Base-by-base conservation (phyloP, 2,329 filamentous ascomycete species). In the Nannizziopsis barbatae region DNA sequence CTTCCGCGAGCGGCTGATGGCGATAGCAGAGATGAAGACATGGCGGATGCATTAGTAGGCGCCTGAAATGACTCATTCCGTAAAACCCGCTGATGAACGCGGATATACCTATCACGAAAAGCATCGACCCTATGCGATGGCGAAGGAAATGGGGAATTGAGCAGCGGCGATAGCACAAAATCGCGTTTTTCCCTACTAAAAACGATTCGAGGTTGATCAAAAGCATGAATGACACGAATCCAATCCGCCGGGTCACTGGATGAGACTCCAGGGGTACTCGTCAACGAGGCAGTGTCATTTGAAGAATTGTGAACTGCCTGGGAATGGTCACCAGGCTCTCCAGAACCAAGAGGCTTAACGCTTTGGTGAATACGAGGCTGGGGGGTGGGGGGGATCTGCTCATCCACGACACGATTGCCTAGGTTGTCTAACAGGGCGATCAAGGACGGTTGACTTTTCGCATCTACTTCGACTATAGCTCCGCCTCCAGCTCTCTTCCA, bases 401-500 rank as follows among this genome's bases (percentile, higher is more conserved):
- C 90, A n/a, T 86, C 86, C 54, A 74, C 83, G 86, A 95, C 95
- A 59, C 84, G 87, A 0, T 85, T 83, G 64, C 95, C 89, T 11
- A 98, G 62, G 0, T 79, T 81, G 65, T 86, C 87, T 38, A 98
- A 69, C 31, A 98, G 93, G 22, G 82, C 77, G 59, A 84, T 88
- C 52, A 98, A 71, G 5, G 65, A 67, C 22, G 70, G 68, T 27
- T 27, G 22, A 27, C 22, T 4, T 57, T 84, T 79, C 35, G 81
- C 77, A 7, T 75, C 75, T 20, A 90, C 90, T 46, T 95, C 87
- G 2, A 98, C 85, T 55, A 98, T 94, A 47, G 95, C 85, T 17
- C 86, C 86, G 1, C 87, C 87, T 62, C 86, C 88, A 51, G 83
- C 76, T 56, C 83, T 86, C 71, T 95, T 96, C 93, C 92, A 98